Percentiles rank a stretch among this genome's conserved stretches.
Evolutionary conservation across 257 asterid species (phyloP).

Genomic region (Linaria vulgaris): DNA sequence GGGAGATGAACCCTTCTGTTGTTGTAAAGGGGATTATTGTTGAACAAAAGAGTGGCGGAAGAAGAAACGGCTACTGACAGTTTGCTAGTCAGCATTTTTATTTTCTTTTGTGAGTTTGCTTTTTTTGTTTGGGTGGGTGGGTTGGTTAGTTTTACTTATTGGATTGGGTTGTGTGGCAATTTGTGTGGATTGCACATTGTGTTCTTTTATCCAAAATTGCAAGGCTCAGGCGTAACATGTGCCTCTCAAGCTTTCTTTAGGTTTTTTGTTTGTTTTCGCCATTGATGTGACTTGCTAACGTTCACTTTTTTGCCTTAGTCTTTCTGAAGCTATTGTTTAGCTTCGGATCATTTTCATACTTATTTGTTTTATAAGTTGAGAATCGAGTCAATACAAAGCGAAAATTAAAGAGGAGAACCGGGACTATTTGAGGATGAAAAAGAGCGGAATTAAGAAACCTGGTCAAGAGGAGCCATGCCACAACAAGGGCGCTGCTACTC

Average conservation of each 20-base stretch:
- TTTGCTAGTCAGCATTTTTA: constrained; percentile 52
- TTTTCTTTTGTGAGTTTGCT: constrained; percentile 17
- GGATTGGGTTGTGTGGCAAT: constrained; percentile 41
- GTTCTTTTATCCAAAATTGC: constrained; percentile 24
- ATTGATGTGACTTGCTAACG: background rate
- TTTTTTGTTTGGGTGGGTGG: constrained; percentile 9
- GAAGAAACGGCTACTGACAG: constrained; percentile 44
- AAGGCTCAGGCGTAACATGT: constrained; percentile 14
- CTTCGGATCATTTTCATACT: no score
- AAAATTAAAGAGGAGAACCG: no score
- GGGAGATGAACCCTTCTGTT: constrained; percentile 33
- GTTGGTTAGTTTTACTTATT: constrained; percentile 25
- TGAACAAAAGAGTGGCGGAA: constrained; percentile 37
- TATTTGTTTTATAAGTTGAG: no score
- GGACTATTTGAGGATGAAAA: no score
- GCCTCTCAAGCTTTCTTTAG: constrained; percentile 5
- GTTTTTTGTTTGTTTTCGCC: background rate
- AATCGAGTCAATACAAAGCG: no score
- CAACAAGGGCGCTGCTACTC: no score
- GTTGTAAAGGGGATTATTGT: no score
- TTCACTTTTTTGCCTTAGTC: no score
- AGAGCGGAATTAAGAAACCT: no score
- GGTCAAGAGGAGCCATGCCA: no score
- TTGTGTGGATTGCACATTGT: constrained; percentile 37
- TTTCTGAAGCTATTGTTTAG: no score